Conservation (phyloP, 2,329 filamentous ascomycete species). For the Aotearoamyces nothofagi region DNA sequence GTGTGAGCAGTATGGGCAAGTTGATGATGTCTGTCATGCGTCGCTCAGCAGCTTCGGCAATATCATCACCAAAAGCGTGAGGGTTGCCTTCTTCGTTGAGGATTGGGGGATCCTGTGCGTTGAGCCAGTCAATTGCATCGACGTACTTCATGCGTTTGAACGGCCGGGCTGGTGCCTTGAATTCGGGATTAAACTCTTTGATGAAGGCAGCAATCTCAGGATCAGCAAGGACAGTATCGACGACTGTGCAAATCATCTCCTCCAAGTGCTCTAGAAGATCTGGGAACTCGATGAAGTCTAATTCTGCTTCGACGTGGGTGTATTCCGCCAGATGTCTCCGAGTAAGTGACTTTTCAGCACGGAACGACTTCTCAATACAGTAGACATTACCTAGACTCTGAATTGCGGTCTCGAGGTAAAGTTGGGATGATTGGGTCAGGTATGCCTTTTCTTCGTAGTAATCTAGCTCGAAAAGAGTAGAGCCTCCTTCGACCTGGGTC, state of each 20-base stretch:
- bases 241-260: slow-evolving; percentile 52
- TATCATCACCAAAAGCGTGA: slow-evolving; percentile 91
- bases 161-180: slow-evolving; percentile 65
- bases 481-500: slow-evolving; percentile 71
- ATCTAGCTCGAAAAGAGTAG: slow-evolving; percentile 77
- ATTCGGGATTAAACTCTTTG: slow-evolving; percentile 81
- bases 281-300: slow-evolving; percentile 89
- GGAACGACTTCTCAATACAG: slow-evolving; percentile 98
- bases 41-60: slow-evolving; percentile 92
- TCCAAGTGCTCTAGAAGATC: slow-evolving; percentile 79
- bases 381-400: slow-evolving; percentile 88
- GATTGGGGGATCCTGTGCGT: slow-evolving; percentile 64
- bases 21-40: slow-evolving; percentile 96
- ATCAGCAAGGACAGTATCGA: slow-evolving; percentile 64
- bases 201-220: slow-evolving; percentile 57
- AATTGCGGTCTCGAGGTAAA: slow-evolving; percentile 91
- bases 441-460: slow-evolving; percentile 87
- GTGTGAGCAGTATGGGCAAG: slow-evolving; percentile 86
- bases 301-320: slow-evolving; percentile 89
- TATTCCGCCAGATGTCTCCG: slow-evolving; percentile 92
- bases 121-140: slow-evolving; percentile 89
- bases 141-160: slow-evolving; percentile 92
- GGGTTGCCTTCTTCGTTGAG: slow-evolving; percentile 83
- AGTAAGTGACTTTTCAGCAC: slow-evolving; percentile 89
- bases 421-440: slow-evolving; percentile 90